phyloP scores from a whole-genome alignment of 331 rosid genomes.

The Quercus lobata region DNA sequence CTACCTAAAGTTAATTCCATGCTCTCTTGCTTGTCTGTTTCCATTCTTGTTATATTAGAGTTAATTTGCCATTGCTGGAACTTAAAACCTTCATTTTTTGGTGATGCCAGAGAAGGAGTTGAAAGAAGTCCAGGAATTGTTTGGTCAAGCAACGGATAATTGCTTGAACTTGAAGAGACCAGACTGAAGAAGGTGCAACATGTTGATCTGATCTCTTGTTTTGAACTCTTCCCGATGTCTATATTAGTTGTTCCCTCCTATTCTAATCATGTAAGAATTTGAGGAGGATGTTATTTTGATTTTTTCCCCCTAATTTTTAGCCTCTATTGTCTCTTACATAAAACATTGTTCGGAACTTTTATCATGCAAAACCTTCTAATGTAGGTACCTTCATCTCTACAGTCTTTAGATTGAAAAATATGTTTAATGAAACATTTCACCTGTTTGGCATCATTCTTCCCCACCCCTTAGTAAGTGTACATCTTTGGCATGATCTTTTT shows the following conservation, averaged over 20 bases:
- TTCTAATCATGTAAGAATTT: not conserved
- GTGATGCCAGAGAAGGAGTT: slow-evolving; percentile 65
- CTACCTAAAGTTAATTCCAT: not conserved
- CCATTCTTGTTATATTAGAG: not conserved
- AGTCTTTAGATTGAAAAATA: not conserved
- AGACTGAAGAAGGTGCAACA: slow-evolving; percentile 19
- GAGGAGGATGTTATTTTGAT: not conserved
- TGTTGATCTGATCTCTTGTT: not conserved
- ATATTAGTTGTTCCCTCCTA: too few relatives aligned
- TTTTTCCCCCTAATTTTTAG: not conserved
- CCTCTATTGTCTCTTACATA: too few relatives aligned
- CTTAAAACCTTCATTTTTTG: slow-evolving; percentile 2
- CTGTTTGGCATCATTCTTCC: not conserved
- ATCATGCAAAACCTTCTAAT: not conserved
- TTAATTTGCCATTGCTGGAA: not conserved
- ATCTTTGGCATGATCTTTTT: not conserved
- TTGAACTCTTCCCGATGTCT: too few relatives aligned
- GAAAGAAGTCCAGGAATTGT: slow-evolving; percentile 67
- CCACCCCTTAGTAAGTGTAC: too few relatives aligned
- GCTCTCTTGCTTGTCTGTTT: not conserved
- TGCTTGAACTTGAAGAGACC: slow-evolving; percentile 90
- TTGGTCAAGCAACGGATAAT: slow-evolving; percentile 70
- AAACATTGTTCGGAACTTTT: not conserved
- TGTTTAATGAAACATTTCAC: not conserved
- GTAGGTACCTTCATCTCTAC: not conserved